These are phyloP conservation scores for Aspergillus ostianus DNA, from an alignment of 495 filamentous ascomycete species.

Conservation along the genomic window DNA sequence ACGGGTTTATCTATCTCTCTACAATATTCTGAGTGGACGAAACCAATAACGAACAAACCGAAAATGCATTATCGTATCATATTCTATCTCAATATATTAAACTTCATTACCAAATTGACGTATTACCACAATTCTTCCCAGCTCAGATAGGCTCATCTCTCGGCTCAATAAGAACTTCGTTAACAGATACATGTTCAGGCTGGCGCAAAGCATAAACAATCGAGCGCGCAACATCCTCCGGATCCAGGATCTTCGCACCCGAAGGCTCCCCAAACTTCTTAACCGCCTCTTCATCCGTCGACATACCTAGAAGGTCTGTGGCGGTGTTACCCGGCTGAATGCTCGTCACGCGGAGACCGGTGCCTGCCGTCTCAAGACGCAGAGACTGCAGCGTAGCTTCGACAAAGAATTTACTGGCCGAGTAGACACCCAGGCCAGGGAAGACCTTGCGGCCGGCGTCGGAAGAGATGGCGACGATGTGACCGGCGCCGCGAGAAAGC, in stretches of 20 bases:
- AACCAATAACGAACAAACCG: too few species aligned
- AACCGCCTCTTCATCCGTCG: constrained; percentile 63
- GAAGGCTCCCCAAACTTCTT: constrained; percentile 68
- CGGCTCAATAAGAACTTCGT: constrained; percentile 70
- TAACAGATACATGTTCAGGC: constrained; percentile 65
- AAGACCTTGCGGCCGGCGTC: constrained; percentile 71
- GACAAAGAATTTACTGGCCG: constrained; percentile 71
- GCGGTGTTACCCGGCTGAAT: constrained; percentile 67
- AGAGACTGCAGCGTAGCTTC: constrained; percentile 66
- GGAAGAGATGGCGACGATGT: constrained; percentile 69
- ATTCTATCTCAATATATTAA: neutral
- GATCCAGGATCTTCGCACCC: constrained; percentile 61
- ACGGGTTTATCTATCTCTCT: too few species aligned
- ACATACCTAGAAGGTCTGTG: constrained; percentile 62
- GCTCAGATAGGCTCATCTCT: constrained; percentile 64
- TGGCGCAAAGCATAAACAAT: constrained; percentile 64
- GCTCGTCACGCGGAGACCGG: constrained; percentile 60
- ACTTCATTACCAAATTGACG: neutral
- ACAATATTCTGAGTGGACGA: too few species aligned
- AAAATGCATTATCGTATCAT: neutral
- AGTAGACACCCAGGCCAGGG: constrained; percentile 71
- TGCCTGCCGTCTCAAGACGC: constrained; percentile 64
- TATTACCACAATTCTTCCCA: neutral
- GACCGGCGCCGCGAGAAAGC: constrained; percentile 57
- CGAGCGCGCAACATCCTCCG: constrained; percentile 60